Conservation (phyloP, 192 early-diverging fungal genomes). For the Pilobolus umbonatus region DNA sequence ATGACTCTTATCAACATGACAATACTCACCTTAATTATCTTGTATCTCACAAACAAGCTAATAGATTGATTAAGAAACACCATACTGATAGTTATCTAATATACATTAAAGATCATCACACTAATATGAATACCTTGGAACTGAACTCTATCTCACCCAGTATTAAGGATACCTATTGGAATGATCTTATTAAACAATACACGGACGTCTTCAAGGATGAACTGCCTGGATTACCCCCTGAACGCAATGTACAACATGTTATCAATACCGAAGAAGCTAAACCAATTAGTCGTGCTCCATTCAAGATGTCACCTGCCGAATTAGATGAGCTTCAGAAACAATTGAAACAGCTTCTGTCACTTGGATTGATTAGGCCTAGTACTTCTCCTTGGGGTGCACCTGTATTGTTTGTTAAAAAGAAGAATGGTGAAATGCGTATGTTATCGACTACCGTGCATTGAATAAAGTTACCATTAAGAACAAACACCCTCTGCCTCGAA, state of each 20-base stretch:
- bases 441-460: constrained; percentile 50
- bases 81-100: too few relatives aligned
- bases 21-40: too few relatives aligned
- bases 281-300: not conserved
- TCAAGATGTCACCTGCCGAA: not conserved
- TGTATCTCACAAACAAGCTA: too few relatives aligned
- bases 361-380: not conserved
- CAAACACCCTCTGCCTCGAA: constrained; percentile 43
- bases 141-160: too few relatives aligned
- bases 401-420: not conserved
- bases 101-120: too few relatives aligned
- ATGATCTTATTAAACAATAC: too few relatives aligned
- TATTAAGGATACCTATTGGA: too few relatives aligned
- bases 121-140: too few relatives aligned
- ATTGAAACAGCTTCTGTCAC: not conserved
- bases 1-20: too few relatives aligned
- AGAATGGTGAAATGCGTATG: constrained; percentile 23
- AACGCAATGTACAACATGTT: not conserved
- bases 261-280: not conserved
- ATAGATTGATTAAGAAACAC: too few relatives aligned
- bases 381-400: not conserved
- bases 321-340: not conserved
- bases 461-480: constrained; percentile 49
- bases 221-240: not conserved
- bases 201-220: not conserved